Percentiles rank a stretch among this genome's conserved stretches.
These are phyloP conservation scores for Salix koriyanagi DNA, from an alignment of 345 rosid species.

Conservation along the genomic window DNA sequence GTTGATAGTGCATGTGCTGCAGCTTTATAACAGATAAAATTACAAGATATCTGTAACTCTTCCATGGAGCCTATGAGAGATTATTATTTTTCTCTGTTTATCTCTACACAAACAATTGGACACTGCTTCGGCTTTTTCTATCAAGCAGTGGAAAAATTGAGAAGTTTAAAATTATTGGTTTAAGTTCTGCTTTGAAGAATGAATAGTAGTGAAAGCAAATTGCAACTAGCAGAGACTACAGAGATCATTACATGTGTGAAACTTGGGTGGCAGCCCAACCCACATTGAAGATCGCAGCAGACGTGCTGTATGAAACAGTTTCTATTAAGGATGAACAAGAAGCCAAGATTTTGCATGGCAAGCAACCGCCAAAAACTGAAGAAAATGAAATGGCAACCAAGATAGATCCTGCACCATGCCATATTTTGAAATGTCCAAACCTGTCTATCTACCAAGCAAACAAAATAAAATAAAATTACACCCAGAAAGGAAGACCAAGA, in stretches of 20 bases:
- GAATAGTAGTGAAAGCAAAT: conserved; percentile 4
- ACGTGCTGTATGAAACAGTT: conserved; percentile 72
- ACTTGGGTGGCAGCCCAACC: conserved; percentile 99
- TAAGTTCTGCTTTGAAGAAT: neutral
- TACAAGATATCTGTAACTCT: neutral
- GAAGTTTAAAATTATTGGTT: neutral
- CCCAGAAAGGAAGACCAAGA: neutral
- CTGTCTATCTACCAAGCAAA: conserved; percentile 72
- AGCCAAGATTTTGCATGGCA: conserved; percentile 64
- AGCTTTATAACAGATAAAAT: neutral
- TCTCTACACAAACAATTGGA: neutral
- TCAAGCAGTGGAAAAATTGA: neutral
- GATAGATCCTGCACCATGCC: conserved; percentile 92
- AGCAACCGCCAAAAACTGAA: conserved; percentile 89
- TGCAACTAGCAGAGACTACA: neutral
- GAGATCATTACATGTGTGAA: conserved; percentile 77
- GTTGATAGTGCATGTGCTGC: neutral
- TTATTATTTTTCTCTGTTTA: neutral
- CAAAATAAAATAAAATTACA: conserved; percentile 3
- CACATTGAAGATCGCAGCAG: conserved; percentile 86
- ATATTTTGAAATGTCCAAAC: conserved; percentile 91
- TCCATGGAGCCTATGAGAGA: neutral
- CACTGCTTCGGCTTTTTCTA: neutral
- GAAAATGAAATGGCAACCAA: conserved; percentile 90
- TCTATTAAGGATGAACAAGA: conserved; percentile 41